These are phyloP conservation scores for Aspergillus haitiensis DNA, from an alignment of 495 filamentous ascomycete genomes.

Conservation along the genomic window DNA sequence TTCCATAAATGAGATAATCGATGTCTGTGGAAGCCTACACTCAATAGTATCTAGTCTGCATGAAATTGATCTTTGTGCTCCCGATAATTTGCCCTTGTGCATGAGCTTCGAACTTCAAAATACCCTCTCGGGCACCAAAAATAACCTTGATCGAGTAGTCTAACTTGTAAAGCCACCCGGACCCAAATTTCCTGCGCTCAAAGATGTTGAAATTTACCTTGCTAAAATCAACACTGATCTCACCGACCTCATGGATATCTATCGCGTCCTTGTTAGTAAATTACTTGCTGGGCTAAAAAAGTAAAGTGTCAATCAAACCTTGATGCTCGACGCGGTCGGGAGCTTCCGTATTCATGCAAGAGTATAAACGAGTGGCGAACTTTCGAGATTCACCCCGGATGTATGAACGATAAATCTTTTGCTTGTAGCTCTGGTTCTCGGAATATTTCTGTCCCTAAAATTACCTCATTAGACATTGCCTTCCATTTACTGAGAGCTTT, in stretches of 20 bases:
- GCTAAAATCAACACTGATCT: not conserved
- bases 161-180: not conserved
- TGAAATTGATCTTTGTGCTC: not conserved
- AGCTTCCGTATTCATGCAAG: no score
- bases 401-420: no score
- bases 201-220: not conserved
- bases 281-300: no score
- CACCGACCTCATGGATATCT: no score
- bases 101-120: slow-evolving; percentile 10
- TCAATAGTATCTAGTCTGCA: not conserved
- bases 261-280: no score
- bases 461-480: not conserved
- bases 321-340: no score
- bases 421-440: not conserved
- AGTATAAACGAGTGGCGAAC: no score
- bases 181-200: not conserved
- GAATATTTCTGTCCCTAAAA: slow-evolving; percentile 7
- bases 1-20: no score
- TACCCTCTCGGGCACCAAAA: slow-evolving; percentile 11
- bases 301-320: no score
- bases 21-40: no score
- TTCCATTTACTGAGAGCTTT: not conserved
- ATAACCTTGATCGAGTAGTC: not conserved
- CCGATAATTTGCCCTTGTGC: not conserved
- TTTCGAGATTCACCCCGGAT: no score